phyloP scores from a whole-genome alignment of 495 filamentous ascomycete species.

The Astrothelium macrocarpum region DNA sequence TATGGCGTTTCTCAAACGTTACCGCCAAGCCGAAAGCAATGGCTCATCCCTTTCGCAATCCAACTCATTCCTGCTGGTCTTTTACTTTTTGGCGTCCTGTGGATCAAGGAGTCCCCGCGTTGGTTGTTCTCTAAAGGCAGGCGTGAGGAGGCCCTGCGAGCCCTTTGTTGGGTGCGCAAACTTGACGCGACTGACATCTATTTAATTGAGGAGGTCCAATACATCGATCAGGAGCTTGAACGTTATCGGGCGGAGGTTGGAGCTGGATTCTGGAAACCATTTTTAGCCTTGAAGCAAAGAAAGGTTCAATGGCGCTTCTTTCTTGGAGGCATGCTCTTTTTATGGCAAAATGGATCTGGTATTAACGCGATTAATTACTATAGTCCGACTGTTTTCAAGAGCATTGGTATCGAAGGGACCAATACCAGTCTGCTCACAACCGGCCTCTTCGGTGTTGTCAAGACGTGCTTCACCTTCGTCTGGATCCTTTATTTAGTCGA shows the following conservation, averaged over 20 bases:
- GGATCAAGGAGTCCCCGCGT: constrained; percentile 51
- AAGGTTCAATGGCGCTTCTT: constrained; percentile 54
- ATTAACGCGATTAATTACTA: constrained; percentile 66
- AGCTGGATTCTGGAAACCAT: constrained; percentile 58
- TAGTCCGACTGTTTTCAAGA: constrained; percentile 46
- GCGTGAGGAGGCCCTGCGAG: constrained; percentile 46
- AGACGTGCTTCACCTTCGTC: constrained; percentile 51
- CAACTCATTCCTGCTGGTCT: constrained; percentile 48
- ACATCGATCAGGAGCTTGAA: constrained; percentile 52
- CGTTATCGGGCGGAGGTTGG: constrained; percentile 46
- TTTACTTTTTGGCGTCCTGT: constrained; percentile 39
- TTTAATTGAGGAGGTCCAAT: constrained; percentile 54
- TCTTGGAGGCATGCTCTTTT: constrained; percentile 56
- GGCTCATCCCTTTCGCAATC: constrained; percentile 49
- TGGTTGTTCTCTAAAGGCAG: constrained; percentile 52
- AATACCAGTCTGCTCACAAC: constrained; percentile 42
- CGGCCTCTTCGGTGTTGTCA: constrained; percentile 44
- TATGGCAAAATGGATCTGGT: constrained; percentile 57
- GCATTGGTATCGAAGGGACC: constrained; percentile 46
- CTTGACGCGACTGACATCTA: constrained; percentile 50
- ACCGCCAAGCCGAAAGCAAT: constrained; percentile 38
- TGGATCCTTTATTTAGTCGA: constrained; percentile 51
- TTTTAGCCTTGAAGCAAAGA: constrained; percentile 42
- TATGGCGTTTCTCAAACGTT: constrained; percentile 42
- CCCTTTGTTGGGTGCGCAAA: constrained; percentile 56